Evolutionary conservation across 495 filamentous ascomycete species (phyloP).

Genomic region (Letharia lupina): DNA sequence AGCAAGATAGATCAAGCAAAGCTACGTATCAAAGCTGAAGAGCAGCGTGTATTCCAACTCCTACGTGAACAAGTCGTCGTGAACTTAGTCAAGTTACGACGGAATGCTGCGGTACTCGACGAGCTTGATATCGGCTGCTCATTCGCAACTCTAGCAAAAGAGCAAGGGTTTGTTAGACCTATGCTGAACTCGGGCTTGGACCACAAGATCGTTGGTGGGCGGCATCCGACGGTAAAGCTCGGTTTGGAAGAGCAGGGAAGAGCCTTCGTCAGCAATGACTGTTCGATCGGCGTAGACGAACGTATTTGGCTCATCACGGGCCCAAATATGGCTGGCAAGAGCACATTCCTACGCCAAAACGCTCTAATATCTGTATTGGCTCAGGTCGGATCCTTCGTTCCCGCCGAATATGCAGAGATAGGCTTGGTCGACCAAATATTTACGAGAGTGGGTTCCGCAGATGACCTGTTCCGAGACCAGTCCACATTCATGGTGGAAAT

Average conservation of each 20-base stretch:
- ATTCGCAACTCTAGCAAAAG: slow-evolving; percentile 67
- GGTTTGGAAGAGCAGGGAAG: slow-evolving; percentile 73
- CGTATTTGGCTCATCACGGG: slow-evolving; percentile 85
- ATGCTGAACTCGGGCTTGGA: slow-evolving; percentile 48
- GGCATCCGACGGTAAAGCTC: slow-evolving; percentile 82
- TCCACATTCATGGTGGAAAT: slow-evolving; percentile 82
- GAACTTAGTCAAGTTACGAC: slow-evolving; percentile 72
- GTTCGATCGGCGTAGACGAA: slow-evolving; percentile 61
- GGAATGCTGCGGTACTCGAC: slow-evolving; percentile 81
- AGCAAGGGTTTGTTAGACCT: slow-evolving; percentile 66
- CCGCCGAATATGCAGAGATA: slow-evolving; percentile 73
- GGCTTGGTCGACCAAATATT: slow-evolving; percentile 89
- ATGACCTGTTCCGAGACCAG: slow-evolving; percentile 84
- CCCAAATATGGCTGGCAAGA: slow-evolving; percentile 99
- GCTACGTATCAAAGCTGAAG: slow-evolving; percentile 68
- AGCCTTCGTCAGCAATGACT: slow-evolving; percentile 80
- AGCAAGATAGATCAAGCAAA: slow-evolving; percentile 61
- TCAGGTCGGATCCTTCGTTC: slow-evolving; percentile 85
- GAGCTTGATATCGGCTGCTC: slow-evolving; percentile 84
- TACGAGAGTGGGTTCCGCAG: slow-evolving; percentile 83
- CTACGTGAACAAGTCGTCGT: slow-evolving; percentile 67
- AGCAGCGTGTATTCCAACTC: slow-evolving; percentile 60
- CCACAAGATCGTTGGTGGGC: slow-evolving; percentile 68
- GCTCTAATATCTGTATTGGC: slow-evolving; percentile 89
- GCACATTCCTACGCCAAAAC: slow-evolving; percentile 89